Evolutionary conservation across 2,329 filamentous ascomycete species (phyloP).

Genomic region (Pseudocercospora pini-densiflorae): DNA sequence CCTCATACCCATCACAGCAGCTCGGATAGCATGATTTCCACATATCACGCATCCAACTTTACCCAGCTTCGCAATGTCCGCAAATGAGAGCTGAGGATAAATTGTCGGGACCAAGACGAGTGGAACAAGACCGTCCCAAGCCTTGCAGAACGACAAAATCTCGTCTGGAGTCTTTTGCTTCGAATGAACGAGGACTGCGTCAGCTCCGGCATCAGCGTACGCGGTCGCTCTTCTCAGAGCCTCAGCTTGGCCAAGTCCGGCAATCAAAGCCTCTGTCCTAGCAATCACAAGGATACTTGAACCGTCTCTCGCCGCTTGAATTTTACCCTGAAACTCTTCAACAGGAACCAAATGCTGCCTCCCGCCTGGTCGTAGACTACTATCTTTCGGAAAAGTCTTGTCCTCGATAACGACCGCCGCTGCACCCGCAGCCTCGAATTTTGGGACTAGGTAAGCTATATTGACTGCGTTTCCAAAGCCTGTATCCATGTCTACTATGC

Average conservation of each 20-base stretch:
- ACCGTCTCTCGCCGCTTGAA: background rate
- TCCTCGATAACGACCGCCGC: background rate
- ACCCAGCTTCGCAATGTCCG: background rate
- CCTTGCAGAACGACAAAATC: background rate
- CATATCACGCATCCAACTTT: constrained; percentile 1
- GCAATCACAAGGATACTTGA: background rate
- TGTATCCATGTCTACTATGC: constrained; percentile 1
- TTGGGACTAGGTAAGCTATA: background rate
- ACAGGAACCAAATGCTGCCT: background rate
- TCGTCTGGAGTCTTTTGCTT: background rate
- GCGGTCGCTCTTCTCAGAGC: background rate
- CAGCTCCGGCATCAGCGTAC: background rate
- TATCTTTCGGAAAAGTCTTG: constrained; percentile 3
- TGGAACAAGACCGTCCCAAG: background rate
- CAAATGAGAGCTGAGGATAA: background rate
- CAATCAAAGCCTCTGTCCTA: background rate
- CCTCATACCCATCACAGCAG: background rate
- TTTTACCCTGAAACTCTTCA: constrained; percentile 1
- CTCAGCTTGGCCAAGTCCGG: background rate
- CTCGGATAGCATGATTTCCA: background rate
- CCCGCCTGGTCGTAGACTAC: background rate
- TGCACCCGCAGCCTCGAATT: background rate
- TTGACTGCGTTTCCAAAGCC: background rate
- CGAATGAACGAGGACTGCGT: background rate
- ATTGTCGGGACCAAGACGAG: background rate